Evolutionary conservation across 2,329 filamentous ascomycete genomes (phyloP).

Genomic region (Aspergillus sojae): DNA sequence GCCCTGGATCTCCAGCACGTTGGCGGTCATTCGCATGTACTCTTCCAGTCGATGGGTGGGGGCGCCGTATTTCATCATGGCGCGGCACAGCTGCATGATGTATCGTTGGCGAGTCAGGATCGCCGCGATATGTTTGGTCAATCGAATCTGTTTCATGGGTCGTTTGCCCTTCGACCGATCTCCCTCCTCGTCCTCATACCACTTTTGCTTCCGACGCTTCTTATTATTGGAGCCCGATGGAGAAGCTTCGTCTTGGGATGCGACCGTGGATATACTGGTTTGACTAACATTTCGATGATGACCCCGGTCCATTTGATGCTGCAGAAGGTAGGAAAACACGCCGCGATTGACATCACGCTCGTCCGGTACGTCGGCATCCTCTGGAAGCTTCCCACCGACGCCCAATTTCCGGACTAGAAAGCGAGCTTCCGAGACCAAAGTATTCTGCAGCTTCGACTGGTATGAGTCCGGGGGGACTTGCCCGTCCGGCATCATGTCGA

Average conservation of each 20-base stretch:
- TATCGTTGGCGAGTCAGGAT: conserved; percentile 62
- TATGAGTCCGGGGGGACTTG: not conserved
- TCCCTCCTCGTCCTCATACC: conserved; percentile 18
- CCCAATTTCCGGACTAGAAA: not conserved
- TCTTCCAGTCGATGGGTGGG: conserved; percentile 59
- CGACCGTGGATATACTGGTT: not conserved
- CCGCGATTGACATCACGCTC: not conserved
- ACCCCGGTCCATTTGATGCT: not conserved
- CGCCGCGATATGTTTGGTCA: conserved; percentile 62
- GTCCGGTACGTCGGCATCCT: not conserved
- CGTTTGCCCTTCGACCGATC: conserved; percentile 45
- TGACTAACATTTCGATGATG: conserved; percentile 4
- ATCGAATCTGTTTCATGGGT: conserved; percentile 41
- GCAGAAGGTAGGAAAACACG: conserved; percentile 4
- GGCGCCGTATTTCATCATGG: conserved; percentile 33
- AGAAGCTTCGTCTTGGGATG: not conserved
- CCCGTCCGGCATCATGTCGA: not conserved
- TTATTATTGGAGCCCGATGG: not conserved
- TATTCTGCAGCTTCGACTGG: not conserved
- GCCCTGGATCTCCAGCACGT: conserved; percentile 80
- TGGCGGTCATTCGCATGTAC: conserved; percentile 84
- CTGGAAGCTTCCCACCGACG: not conserved
- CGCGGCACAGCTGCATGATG: conserved; percentile 33
- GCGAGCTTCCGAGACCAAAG: not conserved
- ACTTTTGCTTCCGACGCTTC: conserved; percentile 15